Conservation (phyloP, 2,329 filamentous ascomycete genomes). For the Fonsecaea erecta region DNA sequence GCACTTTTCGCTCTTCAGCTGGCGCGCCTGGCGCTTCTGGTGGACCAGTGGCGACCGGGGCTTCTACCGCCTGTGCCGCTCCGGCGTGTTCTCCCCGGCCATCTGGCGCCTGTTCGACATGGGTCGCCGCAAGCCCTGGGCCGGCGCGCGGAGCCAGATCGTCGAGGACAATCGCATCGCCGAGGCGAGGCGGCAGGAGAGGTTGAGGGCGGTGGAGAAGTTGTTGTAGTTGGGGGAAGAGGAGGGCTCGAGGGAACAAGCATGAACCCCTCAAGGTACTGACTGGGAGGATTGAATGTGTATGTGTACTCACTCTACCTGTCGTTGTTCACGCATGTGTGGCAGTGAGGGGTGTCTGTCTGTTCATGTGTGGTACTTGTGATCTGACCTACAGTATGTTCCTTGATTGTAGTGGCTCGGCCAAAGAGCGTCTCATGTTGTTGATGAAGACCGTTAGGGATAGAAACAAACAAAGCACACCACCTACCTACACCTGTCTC, state of each 20-base stretch:
- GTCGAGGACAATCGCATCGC: slow-evolving; percentile 21
- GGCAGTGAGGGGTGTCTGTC: no score
- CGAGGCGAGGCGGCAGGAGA: slow-evolving; percentile 18
- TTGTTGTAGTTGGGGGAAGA: no score
- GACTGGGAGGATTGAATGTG: no score
- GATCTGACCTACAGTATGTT: background rate
- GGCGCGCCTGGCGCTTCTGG: slow-evolving; percentile 51
- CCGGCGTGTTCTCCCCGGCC: slow-evolving; percentile 50
- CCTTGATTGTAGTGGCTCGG: background rate
- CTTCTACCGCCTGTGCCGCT: slow-evolving; percentile 47
- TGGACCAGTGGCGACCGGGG: slow-evolving; percentile 41
- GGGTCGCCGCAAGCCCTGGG: slow-evolving; percentile 49
- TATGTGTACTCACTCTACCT: no score
- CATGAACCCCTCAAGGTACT: no score
- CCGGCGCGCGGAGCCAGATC: slow-evolving; percentile 43
- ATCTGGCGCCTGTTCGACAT: slow-evolving; percentile 51
- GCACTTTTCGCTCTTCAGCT: slow-evolving; percentile 46
- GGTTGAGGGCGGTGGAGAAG: background rate
- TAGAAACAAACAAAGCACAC: background rate
- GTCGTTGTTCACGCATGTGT: no score
- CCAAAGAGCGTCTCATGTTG: background rate
- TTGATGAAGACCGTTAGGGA: background rate
- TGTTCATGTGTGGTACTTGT: no score
- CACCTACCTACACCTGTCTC: background rate
- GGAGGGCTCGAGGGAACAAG: no score